Evolutionary conservation across 2,329 filamentous ascomycete species (phyloP).

Genomic region (Cytospora piceicola): DNA sequence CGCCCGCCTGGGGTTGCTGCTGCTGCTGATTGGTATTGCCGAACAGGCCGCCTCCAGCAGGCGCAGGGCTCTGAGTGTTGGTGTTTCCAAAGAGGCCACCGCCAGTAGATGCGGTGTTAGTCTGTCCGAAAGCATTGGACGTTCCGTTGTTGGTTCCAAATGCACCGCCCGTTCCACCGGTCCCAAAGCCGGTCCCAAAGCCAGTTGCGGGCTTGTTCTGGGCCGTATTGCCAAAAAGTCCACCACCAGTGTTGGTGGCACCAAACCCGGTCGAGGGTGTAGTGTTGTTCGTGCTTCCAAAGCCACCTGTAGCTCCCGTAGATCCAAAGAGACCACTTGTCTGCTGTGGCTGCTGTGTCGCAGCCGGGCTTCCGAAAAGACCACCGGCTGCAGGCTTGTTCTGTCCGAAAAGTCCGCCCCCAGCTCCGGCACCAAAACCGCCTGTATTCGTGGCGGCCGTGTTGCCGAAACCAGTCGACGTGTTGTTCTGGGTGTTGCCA

Average conservation of each 20-base stretch:
- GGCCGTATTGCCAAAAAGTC: constrained; percentile 37
- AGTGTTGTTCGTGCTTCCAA: constrained; percentile 36
- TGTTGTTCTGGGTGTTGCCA: constrained; percentile 43
- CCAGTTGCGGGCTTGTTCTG: constrained; percentile 34
- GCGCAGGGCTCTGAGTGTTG: constrained; percentile 39
- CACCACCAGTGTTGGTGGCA: constrained; percentile 35
- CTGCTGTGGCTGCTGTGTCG: constrained; percentile 34
- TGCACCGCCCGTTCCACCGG: constrained; percentile 32
- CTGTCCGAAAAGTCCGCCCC: constrained; percentile 43
- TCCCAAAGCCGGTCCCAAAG: constrained; percentile 33
- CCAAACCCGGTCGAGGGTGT: constrained; percentile 31
- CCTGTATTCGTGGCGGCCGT: constrained; percentile 45
- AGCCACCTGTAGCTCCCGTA: constrained; percentile 34
- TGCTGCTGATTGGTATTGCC: constrained; percentile 36
- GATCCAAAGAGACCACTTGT: constrained; percentile 46
- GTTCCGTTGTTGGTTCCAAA: constrained; percentile 41
- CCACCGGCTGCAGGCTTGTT: constrained; percentile 38
- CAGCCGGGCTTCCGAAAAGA: constrained; percentile 45
- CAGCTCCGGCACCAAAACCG: constrained; percentile 29
- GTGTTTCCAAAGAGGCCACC: constrained; percentile 41
- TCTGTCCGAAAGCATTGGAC: constrained; percentile 41
- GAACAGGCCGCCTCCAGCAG: constrained; percentile 37
- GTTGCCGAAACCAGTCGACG: constrained; percentile 49
- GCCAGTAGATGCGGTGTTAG: constrained; percentile 41
- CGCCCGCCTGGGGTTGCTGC: constrained; percentile 48